A percentile compares a stretch with the other conserved stretches of the same genome.
These are phyloP conservation scores for Penicillium odoratum DNA, from an alignment of 495 filamentous ascomycete species.

Conservation along the genomic window DNA sequence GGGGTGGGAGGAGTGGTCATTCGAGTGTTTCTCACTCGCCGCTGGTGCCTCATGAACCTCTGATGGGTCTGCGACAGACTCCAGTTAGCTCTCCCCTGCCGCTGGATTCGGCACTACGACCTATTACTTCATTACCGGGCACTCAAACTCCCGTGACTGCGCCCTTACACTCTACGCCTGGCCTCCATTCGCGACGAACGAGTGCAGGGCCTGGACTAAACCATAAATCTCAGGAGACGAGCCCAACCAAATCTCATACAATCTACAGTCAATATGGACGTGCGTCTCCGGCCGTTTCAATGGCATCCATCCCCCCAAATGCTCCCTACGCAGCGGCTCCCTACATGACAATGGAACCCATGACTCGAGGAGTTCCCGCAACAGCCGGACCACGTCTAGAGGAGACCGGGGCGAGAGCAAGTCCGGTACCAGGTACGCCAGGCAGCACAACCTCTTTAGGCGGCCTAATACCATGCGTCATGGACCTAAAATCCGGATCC, in stretches of 20 bases:
- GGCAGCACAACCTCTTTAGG: conserved; percentile 30
- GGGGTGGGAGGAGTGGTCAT: conserved; percentile 40
- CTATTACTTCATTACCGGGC: conserved; percentile 27
- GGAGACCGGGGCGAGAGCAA: conserved; percentile 24
- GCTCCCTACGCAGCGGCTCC: conserved; percentile 23
- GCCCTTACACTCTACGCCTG: conserved; percentile 43
- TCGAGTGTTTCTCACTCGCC: conserved; percentile 50
- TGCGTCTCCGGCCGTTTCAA: conserved; percentile 42
- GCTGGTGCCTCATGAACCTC: conserved; percentile 39
- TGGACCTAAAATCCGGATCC: conserved; percentile 76
- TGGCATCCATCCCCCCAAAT: conserved; percentile 25
- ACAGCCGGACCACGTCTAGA: conserved; percentile 35
- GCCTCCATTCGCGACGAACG: conserved; percentile 41
- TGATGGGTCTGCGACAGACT: conserved; percentile 27
- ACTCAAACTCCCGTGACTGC: conserved; percentile 33
- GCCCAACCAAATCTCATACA: conserved; percentile 55
- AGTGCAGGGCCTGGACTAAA: conserved; percentile 44
- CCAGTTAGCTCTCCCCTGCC: conserved; percentile 33
- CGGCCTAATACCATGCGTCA: conserved; percentile 61
- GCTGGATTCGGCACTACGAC: conserved; percentile 27
- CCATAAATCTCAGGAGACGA: conserved; percentile 53
- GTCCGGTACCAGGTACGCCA: conserved; percentile 36
- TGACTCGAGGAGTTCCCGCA: conserved; percentile 26
- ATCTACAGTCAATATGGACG: conserved; percentile 50
- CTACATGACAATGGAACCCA: conserved; percentile 33